Conservation (phyloP, 164 flowering plant species). For the Aristolochia contorta region DNA sequence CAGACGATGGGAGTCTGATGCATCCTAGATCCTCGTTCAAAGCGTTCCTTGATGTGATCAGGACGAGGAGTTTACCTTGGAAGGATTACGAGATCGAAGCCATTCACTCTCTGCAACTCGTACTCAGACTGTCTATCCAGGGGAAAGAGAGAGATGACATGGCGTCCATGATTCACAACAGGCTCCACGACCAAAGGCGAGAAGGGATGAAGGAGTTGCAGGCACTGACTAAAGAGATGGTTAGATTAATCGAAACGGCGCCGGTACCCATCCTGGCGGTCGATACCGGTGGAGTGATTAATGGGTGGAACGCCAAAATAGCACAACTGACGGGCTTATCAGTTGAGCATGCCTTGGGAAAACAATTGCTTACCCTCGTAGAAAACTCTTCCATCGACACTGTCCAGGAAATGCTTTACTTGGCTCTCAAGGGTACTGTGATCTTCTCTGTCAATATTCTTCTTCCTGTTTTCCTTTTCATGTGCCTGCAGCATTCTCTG, state of each 20-base stretch:
- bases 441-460: too few relatives aligned
- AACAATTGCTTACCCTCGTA: slow-evolving; percentile 3
- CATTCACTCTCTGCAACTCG: slow-evolving; percentile 23
- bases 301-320: slow-evolving; percentile 18
- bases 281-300: slow-evolving; percentile 11
- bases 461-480: too few relatives aligned
- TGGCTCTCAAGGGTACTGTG: slow-evolving; percentile 8
- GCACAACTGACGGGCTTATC: slow-evolving; percentile 15
- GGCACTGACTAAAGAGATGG: slow-evolving; percentile 8
- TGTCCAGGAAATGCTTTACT: slow-evolving; percentile 3
- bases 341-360: slow-evolving; percentile 10
- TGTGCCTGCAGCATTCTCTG: too few relatives aligned
- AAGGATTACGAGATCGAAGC: slow-evolving; percentile 21
- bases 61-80: slow-evolving; percentile 22
- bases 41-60: slow-evolving; percentile 25
- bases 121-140: slow-evolving; percentile 18
- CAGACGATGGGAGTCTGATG: slow-evolving; percentile 19
- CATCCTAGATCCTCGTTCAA: slow-evolving; percentile 27
- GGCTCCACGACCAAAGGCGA: background rate
- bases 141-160: slow-evolving; percentile 8
- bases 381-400: slow-evolving; percentile 5
- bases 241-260: slow-evolving; percentile 15
- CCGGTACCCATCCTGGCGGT: slow-evolving; percentile 15
- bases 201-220: slow-evolving; percentile 11
- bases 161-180: background rate